Conservation (phyloP, 1,284 basidiomycete genomes). For the Ustilago shanxiensis region DNA sequence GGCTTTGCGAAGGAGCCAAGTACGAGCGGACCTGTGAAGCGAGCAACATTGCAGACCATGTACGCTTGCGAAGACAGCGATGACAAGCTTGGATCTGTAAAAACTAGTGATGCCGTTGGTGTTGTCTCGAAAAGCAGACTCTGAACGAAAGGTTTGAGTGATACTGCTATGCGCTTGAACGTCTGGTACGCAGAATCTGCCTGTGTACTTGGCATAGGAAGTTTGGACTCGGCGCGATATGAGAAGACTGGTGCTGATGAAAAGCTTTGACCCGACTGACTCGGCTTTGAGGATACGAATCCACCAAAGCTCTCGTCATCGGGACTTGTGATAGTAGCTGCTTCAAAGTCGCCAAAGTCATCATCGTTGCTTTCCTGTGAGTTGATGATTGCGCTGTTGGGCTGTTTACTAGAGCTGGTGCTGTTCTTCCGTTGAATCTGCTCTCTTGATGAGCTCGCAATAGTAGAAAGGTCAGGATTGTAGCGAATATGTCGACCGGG, state of each 20-base stretch:
- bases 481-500: conserved; percentile 39
- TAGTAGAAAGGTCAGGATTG: conserved; percentile 42
- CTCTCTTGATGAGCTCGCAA: conserved; percentile 14
- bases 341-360: conserved; percentile 78
- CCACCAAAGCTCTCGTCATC: conserved; percentile 74
- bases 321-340: conserved; percentile 26
- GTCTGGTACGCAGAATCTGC: conserved; percentile 48
- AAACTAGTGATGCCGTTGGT: conserved; percentile 40
- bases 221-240: conserved; percentile 35
- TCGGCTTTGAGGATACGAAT: conserved; percentile 72
- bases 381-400: background rate
- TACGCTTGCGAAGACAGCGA: conserved; percentile 42
- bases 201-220: conserved; percentile 37
- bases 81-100: conserved; percentile 33
- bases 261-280: conserved; percentile 30
- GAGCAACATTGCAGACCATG: conserved; percentile 77
- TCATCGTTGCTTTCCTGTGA: conserved; percentile 74
- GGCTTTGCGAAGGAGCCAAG: conserved; percentile 40
- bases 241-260: conserved; percentile 52
- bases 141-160: conserved; percentile 45
- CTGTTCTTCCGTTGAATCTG: conserved; percentile 11
- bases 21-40: conserved; percentile 77
- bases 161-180: conserved; percentile 47
- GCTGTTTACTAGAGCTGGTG: background rate
- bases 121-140: conserved; percentile 46